Evolutionary conservation across 169 alveolate genomes (phyloP), one percentile per base, ranked within the genome.

Genomic region (Plasmodium malariae): DNA sequence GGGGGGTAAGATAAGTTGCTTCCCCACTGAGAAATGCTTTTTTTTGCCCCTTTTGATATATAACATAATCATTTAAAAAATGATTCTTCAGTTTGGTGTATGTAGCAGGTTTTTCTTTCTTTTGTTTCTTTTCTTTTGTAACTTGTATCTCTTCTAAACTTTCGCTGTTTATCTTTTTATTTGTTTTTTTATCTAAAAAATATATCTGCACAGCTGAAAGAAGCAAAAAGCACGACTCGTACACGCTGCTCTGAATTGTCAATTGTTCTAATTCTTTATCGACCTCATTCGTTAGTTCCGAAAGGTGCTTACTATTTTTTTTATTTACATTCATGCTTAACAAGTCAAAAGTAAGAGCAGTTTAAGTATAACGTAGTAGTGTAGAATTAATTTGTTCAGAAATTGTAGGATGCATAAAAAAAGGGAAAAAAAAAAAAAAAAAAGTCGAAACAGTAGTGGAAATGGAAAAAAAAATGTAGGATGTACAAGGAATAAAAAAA

Each of bases 121-220:
- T 49, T n/a, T 6, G 24, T 59, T 40, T n/a, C 21, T 60, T 76
- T 43, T 51, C 11, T 76, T 74, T 34, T 7, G 37, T 37, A 65
- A 6, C 36, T 7, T 2, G 2, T 1, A 19, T 43, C 5, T 43
- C 19, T 7, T 17, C 36, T 55, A 34, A 34, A 36, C 24, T 55
- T 4, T n/a, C 14, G 7, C 14, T 19, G 26, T 73, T 55, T n/a
- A n/a, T 55, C 7, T 62, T 62, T 30, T 32, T 17, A 11, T 19
- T 55, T 72, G 14, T 0, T n/a, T 34, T 7, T 32, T 73, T 28
- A 1, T 68, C 57, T 34, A 76, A 40, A 51, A 26, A 76, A 21
- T 76, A 19, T 68, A 76, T 30, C 36, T 76, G 88, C 5, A 76
- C 28, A 36, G 76, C 54, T 19, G 88, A 60, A 17, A 76, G 54